These are phyloP conservation scores for Dothideomycetes sp. DNA, from an alignment of 2,329 filamentous ascomycete genomes.

Conservation along the genomic window DNA sequence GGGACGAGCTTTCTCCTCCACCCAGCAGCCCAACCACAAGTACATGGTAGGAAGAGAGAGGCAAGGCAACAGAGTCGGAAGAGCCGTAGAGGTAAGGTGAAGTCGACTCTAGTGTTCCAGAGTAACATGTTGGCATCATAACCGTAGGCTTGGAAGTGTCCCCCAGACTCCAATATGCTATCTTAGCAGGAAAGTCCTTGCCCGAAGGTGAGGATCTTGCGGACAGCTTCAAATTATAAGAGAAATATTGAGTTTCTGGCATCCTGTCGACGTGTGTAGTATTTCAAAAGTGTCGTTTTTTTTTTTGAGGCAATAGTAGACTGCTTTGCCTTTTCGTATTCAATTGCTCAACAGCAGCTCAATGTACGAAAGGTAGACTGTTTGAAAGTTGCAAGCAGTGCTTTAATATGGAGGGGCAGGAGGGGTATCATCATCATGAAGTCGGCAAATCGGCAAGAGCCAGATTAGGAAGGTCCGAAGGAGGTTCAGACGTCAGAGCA, in stretches of 20 bases:
- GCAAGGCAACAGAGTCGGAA: constrained; percentile 34
- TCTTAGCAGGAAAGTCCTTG: constrained; percentile 20
- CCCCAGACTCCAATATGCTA: constrained; percentile 38
- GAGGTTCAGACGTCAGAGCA: too few relatives aligned
- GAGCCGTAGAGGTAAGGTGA: constrained; percentile 34
- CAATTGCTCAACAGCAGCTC: too few relatives aligned
- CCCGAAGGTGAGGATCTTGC: constrained; percentile 19
- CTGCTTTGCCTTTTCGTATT: too few relatives aligned
- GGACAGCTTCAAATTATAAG: constrained; percentile 20
- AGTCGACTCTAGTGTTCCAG: constrained; percentile 42
- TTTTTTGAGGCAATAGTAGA: too few relatives aligned
- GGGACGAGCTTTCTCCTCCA: constrained; percentile 46
- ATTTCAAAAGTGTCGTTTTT: too few relatives aligned
- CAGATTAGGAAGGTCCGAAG: too few relatives aligned
- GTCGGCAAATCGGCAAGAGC: too few relatives aligned
- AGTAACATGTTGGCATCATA: constrained; percentile 48
- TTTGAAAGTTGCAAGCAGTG: too few relatives aligned
- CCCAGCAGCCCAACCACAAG: constrained; percentile 45
- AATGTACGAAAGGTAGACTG: too few relatives aligned
- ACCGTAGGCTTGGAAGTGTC: constrained; percentile 31
- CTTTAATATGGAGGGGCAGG: too few relatives aligned
- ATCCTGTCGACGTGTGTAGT: too few relatives aligned
- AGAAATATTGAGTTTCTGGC: constrained; percentile 22
- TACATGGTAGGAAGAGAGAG: constrained; percentile 35
- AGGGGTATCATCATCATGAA: too few relatives aligned